Evolutionary conservation across 768 basidiomycete genomes (phyloP), one percentile per base, ranked within the genome.

Genomic region (Russula virescens): DNA sequence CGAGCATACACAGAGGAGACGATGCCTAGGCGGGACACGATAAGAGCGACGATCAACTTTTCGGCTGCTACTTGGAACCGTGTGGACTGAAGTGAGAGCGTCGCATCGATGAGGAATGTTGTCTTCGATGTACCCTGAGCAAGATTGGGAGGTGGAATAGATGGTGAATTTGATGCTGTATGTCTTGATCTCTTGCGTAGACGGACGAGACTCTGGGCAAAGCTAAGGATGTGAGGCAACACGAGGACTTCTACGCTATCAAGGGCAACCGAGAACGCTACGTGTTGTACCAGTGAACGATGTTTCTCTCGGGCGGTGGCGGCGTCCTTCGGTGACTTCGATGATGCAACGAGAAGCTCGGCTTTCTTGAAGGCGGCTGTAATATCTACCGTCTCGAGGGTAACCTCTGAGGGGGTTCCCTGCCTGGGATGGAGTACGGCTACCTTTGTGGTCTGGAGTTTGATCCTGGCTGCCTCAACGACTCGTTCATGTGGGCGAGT

Each of bases 61-160:
- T 87, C 86, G 8, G 88, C 87, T 6, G 82, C 84, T 9, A 87
- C 87, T 58, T 80, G 81, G n/a, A 88, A 68, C 28, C 77, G 77
- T 47, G 87, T 65, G 9, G 70, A 75, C 8, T 73, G 75, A 52
- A 86, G 66, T 40, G 73, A 73, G 7, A 81, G 69, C 6, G 79
- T 71, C 14, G 81, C 47, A 55, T 84, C 79, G 8, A 69, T 43
- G 48, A 75, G 58, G 63, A 74, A 45, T 57, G 64, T 43, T 8
- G 64, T 65, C 19, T 60, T 51, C 28, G 49, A 49, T 21, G 60
- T 28, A 23, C 38, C 25, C 34, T 43, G 43, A n/a, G 34, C 23
- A 18, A 46, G 46, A 28, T 26, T 16, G 5, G 56, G 38, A 18
- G 25, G 26, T 18, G 14, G 18, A 51, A n/a, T 13, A 21, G 28